Evolutionary conservation across 2,329 filamentous ascomycete genomes (phyloP), one percentile per base, ranked within the genome.

Genomic region (Pseudogymnoascus sp.): DNA sequence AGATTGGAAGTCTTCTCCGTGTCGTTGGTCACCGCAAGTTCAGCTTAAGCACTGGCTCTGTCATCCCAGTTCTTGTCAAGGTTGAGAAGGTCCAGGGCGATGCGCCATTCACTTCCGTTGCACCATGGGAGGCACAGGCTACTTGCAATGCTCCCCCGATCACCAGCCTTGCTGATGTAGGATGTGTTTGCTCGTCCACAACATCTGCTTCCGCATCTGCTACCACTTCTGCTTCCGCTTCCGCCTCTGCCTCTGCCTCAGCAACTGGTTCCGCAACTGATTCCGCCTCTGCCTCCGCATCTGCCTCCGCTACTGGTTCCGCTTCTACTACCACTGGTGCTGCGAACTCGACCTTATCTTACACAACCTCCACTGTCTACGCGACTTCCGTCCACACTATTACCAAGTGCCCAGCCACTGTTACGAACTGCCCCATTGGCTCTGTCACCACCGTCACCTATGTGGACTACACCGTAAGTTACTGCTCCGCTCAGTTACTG

Each of bases 41-140:
- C 70, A 72, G 76, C 2, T 76, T 90, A 11, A 78, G 77, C n/a
- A 91, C 88, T 0, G 88, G 88, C 7, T 82, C 85, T 63, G 81
- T 88, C 6, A 87, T 90, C 28, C 87, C 88, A 0, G 85, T 88
- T 2, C 78, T 90, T 1, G 82, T 90, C 35, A 84, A 82, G 73
- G 85, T 82, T 0, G 78, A 83, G 67, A 80, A 75, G 0, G 61
- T 79, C 5, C 69, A 71, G 18, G 72, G 71, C 11, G 63, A 67
- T 3, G 67, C 67, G 5, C 71, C 73, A 1, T 66, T 74, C 5
- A 74, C 74, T 0, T 72, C 71, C 0, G 74, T 33, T 1, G 61
- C 62, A 4, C 65, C 72, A 0, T 80, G 76, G 70, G 73, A 73
- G 28, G 65, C 74, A 0, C 74, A 79, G 40, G 71, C 76, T 1